Evolutionary conservation across 1,284 basidiomycete genomes (phyloP).

Genomic region (Cryptococcus hybrid): DNA sequence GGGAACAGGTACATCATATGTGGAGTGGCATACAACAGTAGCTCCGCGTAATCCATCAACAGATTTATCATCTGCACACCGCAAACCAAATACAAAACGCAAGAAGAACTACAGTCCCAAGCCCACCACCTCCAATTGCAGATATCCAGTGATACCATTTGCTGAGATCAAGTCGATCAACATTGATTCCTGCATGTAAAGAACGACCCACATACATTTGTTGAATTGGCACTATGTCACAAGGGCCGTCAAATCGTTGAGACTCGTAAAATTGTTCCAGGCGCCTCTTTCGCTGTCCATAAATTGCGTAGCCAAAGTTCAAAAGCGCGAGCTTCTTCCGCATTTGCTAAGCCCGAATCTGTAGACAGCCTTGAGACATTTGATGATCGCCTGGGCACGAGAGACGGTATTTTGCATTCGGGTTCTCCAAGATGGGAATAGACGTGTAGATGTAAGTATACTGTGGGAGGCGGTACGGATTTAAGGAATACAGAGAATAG

Average conservation of each 20-base stretch:
- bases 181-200: neutral
- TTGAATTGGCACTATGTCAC: conserved; percentile 26
- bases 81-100: conserved; percentile 8
- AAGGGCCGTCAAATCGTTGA: conserved; percentile 21
- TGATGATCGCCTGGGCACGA: conserved; percentile 8
- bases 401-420: conserved; percentile 25
- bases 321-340: conserved; percentile 67
- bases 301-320: conserved; percentile 76
- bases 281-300: conserved; percentile 77
- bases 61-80: neutral
- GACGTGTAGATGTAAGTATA: conserved; percentile 81
- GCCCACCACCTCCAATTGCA: conserved; percentile 36
- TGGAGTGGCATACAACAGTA: too few relatives aligned
- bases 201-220: conserved; percentile 32
- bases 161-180: conserved; percentile 15
- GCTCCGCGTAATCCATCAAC: neutral
- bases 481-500: conserved; percentile 83
- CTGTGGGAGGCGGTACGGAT: conserved; percentile 71
- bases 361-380: conserved; percentile 11
- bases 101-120: conserved; percentile 20
- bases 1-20: neutral
- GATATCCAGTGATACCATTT: conserved; percentile 35
- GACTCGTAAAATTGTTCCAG: conserved; percentile 62
- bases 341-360: conserved; percentile 53
- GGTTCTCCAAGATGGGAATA: conserved; percentile 58